Evolutionary conservation across 345 rosid species (phyloP), one percentile per base, ranked within the genome.

Genomic region (Pugionium cornutum): DNA sequence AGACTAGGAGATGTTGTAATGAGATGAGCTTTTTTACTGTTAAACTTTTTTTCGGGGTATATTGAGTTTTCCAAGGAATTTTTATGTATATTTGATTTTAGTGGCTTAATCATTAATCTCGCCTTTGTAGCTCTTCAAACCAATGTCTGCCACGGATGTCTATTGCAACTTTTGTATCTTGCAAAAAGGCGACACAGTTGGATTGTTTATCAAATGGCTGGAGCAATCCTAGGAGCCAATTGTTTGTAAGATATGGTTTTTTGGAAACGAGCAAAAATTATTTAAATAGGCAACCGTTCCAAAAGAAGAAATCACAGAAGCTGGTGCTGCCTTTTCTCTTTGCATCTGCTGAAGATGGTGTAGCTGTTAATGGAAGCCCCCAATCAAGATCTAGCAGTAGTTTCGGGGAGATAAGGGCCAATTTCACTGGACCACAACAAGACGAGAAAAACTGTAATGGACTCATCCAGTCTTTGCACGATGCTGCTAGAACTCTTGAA

Each of bases 401-500:
- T 55, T 82, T 84, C 41, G 86, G 78, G 67, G 88, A 78, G 42
- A 58, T 81, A 62, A 84, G 84, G 69, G 60, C 76, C 41, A 86
- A 79, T 58, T 76, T 94, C 41, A 65, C 70, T 9, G 87, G 76
- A 50, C 77, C 97, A 54, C 46, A 86, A 53, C 86, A 83, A 65
- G 82, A 73, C 7, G 84, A 81, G 51, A 86, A 83, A 69, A 74
- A 67, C 40, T 84, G 79, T 79, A 80, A 79, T 76, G 95, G 83
- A 72, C 87, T 94, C 59, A 83, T 84, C 56, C 95, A 94, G 62
- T 77, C 83, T 77, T 69, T 94, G 58, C 90, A 90, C 62, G 95
- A 90, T 41, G 92, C 89, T 34, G 99, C 97, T 7, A 83, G 99
- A 77, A 78, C 78, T 67, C 76, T 90, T 77, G 99, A 94, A 78